Evolutionary conservation across 768 basidiomycete genomes (phyloP), one percentile per base, ranked within the genome.

Genomic region (Mycena polygramma): DNA sequence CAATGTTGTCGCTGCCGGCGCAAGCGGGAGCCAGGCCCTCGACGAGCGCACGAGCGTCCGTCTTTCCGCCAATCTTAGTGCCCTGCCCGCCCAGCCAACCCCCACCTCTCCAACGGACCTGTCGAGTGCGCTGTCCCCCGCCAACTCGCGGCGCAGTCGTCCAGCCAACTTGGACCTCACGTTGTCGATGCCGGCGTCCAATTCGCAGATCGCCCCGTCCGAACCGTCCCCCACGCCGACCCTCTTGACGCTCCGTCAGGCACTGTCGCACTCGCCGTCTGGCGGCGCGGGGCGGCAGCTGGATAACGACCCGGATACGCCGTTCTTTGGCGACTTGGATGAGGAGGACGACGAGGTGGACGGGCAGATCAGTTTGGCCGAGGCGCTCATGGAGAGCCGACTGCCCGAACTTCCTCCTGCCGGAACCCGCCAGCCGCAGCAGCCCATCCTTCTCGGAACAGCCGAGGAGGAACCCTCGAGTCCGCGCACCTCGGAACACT

Each of bases 11-110:
- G 92, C 94, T 0, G 94, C 94, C 20, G 94, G 90, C 14, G 85
- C 93, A 17, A 93, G 92, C 69, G 94, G 94, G 10, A 92, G 93
- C 74, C 92, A 92, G 76, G 90, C 91, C 17, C 77, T 95, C 58
- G 94, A 96, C 75, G 94, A 96, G 79, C 88, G 94, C 35, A 96
- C 94, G 0, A 95, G 94, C 76, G 84, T 88, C 14, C 83, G 83
- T 4, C 79, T 83, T 48, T 80, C 83, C 10, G 80, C 80, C 17
- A 80, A 74, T 37, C 70, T 79, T 48, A 74, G 79, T 10, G 45
- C 75, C 20, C 77, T 75, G 62, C 72, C 81, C 60, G 74, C 78
- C 17, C 78, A 76, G 48, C 43, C 79, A 52, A 79, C 81, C 48
- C 77, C 83, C 9, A 76, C 63, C 30, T 30, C 30, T 57, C 57